These are phyloP conservation scores for Bipolaris bicolor DNA, from an alignment of 2,329 filamentous ascomycete species.

Conservation along the genomic window DNA sequence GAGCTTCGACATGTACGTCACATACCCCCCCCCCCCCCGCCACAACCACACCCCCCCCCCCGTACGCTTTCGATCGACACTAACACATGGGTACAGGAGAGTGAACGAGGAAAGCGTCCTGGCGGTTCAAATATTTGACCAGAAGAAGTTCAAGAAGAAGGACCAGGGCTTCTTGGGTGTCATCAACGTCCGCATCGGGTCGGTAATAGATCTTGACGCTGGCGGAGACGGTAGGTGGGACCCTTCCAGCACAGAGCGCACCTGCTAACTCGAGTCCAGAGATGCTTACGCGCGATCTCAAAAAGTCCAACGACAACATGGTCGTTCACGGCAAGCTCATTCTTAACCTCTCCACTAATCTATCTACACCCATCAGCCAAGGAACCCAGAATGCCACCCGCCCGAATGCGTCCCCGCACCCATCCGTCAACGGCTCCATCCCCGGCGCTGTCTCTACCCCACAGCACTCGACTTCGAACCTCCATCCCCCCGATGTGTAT, in stretches of 20 bases:
- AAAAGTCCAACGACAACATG: constrained; percentile 97
- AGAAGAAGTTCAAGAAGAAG: constrained; percentile 99
- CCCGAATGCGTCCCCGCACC: constrained; percentile 49
- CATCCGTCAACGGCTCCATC: constrained; percentile 47
- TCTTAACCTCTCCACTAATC: constrained; percentile 92
- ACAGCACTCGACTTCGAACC: constrained; percentile 46
- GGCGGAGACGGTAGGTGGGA: constrained; percentile 80
- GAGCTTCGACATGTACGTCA: constrained; percentile 90
- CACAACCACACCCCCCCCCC: constrained; percentile 2
- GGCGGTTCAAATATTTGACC: constrained; percentile 97
- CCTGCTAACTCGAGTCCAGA: constrained; percentile 59
- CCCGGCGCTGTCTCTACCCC: constrained; percentile 47
- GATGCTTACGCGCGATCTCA: constrained; percentile 96
- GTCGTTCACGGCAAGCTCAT: constrained; percentile 98
- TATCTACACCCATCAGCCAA: constrained; percentile 70
- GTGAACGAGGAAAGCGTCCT: constrained; percentile 96
- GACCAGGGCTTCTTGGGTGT: constrained; percentile 98
- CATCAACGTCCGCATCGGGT: constrained; percentile 94
- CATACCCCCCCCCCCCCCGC: not conserved
- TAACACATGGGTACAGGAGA: constrained; percentile 63
- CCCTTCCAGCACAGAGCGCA: constrained; percentile 2
- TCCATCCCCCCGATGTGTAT: constrained; percentile 47
- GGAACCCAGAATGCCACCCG: constrained; percentile 47
- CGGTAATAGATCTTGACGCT: constrained; percentile 87
- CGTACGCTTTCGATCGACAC: constrained; percentile 16